Evolutionary conservation across 257 asterid species (phyloP).

Genomic region (Fraxinus excelsior): DNA sequence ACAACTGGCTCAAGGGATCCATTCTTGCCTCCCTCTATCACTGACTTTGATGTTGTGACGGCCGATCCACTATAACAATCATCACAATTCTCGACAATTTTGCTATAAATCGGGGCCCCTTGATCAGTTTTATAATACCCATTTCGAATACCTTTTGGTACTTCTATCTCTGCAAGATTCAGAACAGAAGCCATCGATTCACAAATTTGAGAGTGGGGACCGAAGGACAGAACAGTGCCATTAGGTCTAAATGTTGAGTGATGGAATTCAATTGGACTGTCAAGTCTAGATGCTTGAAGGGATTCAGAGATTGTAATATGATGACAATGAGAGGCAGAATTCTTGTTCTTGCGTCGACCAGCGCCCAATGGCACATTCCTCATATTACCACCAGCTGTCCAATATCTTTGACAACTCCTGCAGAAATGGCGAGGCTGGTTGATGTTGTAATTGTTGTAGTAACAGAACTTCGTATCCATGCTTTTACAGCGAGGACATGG

Average conservation of each 20-base stretch:
- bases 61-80: conserved; percentile 48
- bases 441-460: conserved; percentile 81
- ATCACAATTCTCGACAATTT: not conserved
- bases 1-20: conserved; percentile 34
- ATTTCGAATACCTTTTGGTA: not conserved
- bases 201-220: not conserved
- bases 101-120: too few species aligned
- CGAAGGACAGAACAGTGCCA: conserved; percentile 66
- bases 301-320: conserved; percentile 64
- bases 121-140: too few species aligned
- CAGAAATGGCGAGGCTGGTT: conserved; percentile 93
- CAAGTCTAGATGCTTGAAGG: conserved; percentile 36
- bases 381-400: conserved; percentile 98
- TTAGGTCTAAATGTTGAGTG: conserved; percentile 46
- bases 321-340: conserved; percentile 53
- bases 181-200: not conserved
- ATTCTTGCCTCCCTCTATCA: conserved; percentile 27
- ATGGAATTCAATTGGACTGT: conserved; percentile 44
- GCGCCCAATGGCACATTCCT: conserved; percentile 93
- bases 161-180: not conserved
- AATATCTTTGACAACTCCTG: conserved; percentile 89
- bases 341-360: conserved; percentile 81
- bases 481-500: conserved; percentile 96
- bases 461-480: conserved; percentile 89
- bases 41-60: conserved; percentile 34